A percentile compares a stretch with the other conserved stretches of the same genome.
phyloP scores from a whole-genome alignment of 2,329 filamentous ascomycete species.

The Epichloe sylvatica region DNA sequence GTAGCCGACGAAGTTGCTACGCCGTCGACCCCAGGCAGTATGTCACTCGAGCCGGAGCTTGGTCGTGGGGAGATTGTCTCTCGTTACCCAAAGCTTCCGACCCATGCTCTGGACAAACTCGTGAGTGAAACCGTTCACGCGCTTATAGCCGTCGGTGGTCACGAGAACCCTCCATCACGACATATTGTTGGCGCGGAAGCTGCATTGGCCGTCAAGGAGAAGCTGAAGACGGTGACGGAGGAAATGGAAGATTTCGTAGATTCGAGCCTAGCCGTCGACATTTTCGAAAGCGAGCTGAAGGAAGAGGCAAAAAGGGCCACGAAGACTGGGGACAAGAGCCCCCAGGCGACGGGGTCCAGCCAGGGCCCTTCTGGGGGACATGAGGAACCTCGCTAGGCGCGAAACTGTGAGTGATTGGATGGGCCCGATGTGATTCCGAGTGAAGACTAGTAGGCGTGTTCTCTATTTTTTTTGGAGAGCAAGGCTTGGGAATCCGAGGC shows the following conservation, averaged over 20 bases:
- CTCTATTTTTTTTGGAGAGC: too few species aligned
- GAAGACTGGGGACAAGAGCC: constrained; percentile 12
- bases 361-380: neutral
- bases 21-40: constrained; percentile 18
- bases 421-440: too few species aligned
- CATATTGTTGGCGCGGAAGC: constrained; percentile 92
- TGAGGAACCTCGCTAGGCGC: neutral
- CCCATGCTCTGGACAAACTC: constrained; percentile 54
- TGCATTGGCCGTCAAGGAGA: constrained; percentile 79
- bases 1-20: constrained; percentile 15
- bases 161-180: constrained; percentile 86
- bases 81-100: constrained; percentile 61
- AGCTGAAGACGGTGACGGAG: constrained; percentile 89
- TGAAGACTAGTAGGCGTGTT: too few species aligned
- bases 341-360: constrained; percentile 3
- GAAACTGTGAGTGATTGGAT: neutral
- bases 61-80: constrained; percentile 37
- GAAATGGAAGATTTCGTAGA: constrained; percentile 94
- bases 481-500: too few species aligned
- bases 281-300: constrained; percentile 44
- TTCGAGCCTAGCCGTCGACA: constrained; percentile 73
- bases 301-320: constrained; percentile 33
- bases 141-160: constrained; percentile 79
- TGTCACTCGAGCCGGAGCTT: constrained; percentile 19
- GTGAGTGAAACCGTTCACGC: constrained; percentile 85